Evolutionary conservation across 495 filamentous ascomycete genomes (phyloP).

Genomic region (Chaetomium cochliodes): DNA sequence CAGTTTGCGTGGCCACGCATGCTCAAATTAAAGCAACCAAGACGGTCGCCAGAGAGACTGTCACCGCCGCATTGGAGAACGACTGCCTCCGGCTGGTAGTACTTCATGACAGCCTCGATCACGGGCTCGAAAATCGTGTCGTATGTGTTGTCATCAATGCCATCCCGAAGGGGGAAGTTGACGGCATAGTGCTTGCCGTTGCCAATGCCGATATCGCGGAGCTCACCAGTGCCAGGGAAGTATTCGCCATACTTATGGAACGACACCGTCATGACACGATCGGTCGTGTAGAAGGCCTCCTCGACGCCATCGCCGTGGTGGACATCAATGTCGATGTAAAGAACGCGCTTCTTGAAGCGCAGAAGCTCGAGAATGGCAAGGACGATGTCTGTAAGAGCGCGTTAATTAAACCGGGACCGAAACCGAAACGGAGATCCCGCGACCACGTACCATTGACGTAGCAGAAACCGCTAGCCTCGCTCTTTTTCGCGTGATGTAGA

Average conservation of each 20-base stretch:
- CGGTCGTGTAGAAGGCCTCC: conserved; percentile 93
- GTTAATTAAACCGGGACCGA: background rate
- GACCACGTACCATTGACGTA: conserved; percentile 81
- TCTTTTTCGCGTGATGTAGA: conserved; percentile 95
- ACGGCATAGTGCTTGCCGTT: conserved; percentile 90
- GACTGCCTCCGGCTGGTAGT: conserved; percentile 89
- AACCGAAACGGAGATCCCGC: background rate
- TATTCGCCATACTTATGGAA: conserved; percentile 99
- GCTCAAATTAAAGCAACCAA: conserved; percentile 97
- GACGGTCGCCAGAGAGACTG: conserved; percentile 86
- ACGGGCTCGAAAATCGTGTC: conserved; percentile 94
- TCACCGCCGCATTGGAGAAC: conserved; percentile 97
- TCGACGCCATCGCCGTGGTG: conserved; percentile 98
- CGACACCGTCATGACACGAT: conserved; percentile 92
- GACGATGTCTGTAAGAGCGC: conserved; percentile 71
- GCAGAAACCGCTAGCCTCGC: conserved; percentile 92
- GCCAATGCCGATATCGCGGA: conserved; percentile 92
- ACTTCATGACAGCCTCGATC: conserved; percentile 92
- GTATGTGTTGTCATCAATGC: conserved; percentile 90
- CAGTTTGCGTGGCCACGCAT: conserved; percentile 98
- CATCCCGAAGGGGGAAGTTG: conserved; percentile 95
- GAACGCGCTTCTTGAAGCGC: conserved; percentile 81
- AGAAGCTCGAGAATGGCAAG: conserved; percentile 89
- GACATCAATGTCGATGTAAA: conserved; percentile 98
- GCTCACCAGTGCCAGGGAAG: conserved; percentile 95